These are phyloP conservation scores for Hanseniaspora vineae DNA, from an alignment of 805 yeast genomes.

Conservation along the genomic window DNA sequence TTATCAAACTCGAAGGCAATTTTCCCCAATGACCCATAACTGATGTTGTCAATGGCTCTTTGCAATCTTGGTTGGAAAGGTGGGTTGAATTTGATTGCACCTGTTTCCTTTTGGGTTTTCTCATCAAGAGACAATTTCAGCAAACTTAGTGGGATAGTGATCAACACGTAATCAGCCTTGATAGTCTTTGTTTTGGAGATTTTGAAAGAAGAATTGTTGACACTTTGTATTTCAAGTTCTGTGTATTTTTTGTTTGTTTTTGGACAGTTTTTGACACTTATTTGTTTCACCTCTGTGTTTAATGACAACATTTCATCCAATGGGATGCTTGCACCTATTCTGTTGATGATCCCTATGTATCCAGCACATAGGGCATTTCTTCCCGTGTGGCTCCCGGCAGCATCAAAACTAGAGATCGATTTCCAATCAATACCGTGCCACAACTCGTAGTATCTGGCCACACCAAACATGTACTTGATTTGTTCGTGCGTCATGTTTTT, in stretches of 20 bases:
- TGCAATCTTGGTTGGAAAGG: slow-evolving; percentile 30
- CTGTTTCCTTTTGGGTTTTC: slow-evolving; percentile 13
- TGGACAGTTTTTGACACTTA: slow-evolving; percentile 8
- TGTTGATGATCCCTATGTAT: slow-evolving; percentile 2
- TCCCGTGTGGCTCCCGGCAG: slow-evolving; percentile 4
- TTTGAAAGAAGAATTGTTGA: not conserved
- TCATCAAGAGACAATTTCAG: slow-evolving; percentile 26
- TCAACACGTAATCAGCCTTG: slow-evolving; percentile 40
- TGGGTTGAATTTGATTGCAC: slow-evolving; percentile 41
- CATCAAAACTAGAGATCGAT: slow-evolving; percentile 8
- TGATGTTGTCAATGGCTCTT: slow-evolving; percentile 31
- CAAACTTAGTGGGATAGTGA: slow-evolving; percentile 61
- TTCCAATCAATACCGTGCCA: slow-evolving; percentile 64
- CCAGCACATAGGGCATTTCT: slow-evolving; percentile 34
- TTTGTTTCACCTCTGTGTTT: slow-evolving; percentile 29
- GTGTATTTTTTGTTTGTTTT: not conserved
- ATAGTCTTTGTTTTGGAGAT: slow-evolving; percentile 14
- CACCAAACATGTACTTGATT: slow-evolving; percentile 30
- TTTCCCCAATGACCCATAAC: slow-evolving; percentile 55
- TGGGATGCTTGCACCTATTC: slow-evolving; percentile 23
- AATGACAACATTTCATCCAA: slow-evolving; percentile 24
- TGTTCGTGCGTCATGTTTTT: slow-evolving; percentile 34
- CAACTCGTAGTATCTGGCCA: slow-evolving; percentile 42
- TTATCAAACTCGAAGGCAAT: slow-evolving; percentile 45
- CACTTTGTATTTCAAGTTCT: not conserved